Base-by-base conservation (phyloP, 768 basidiomycete genomes). In the Pholiota conissans region DNA sequence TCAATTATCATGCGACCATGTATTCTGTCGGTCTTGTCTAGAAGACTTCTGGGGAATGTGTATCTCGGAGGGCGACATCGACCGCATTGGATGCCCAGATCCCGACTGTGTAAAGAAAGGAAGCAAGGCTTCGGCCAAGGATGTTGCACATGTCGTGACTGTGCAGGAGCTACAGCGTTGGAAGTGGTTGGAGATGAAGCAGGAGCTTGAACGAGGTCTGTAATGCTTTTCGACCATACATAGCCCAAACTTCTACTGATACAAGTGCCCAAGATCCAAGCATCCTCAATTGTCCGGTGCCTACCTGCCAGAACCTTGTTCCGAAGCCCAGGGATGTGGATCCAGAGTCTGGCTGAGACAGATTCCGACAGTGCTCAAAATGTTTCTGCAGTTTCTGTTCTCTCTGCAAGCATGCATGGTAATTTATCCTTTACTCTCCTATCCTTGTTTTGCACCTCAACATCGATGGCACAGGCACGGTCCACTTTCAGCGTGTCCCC, bases 321-420 rank as follows among this genome's bases (percentile, higher is more conserved):
- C 77, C 82, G 27, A 82, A 81, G 61, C 86, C 89, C 8, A 64
- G 56, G 26, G 71, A 70, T 28, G 71, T 58, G 28, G 74, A 70
- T 24, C 78, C 84, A 20, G 84, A 83, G 29, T 80, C 84, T 1
- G 80, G 84, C 13, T 94, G 88, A 85, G 85, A 82, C 26, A 76
- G 85, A 52, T 79, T 93, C 49, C 81, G 94, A 52, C 81, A 80
- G 29, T 95, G 94, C 64, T 71, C 81, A 3, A 68, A 71, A 27
- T 96, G 94, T 67, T 74, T 73, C 4, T 95, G 83, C 71, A 86
- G 87, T 0, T 95, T 95, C 67, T 95, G 94, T 71, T 81, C 84
- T 2, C 88, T 89, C 62, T 97, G 94, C 69, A 82, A 80, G 61
- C 81, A 85, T 37, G 88, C 90, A 50, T 96, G 94, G 90, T 89